Percentiles rank a stretch among this genome's conserved stretches.
Conservation (phyloP, 1,284 basidiomycete species). For the Trametes hirsuta region DNA sequence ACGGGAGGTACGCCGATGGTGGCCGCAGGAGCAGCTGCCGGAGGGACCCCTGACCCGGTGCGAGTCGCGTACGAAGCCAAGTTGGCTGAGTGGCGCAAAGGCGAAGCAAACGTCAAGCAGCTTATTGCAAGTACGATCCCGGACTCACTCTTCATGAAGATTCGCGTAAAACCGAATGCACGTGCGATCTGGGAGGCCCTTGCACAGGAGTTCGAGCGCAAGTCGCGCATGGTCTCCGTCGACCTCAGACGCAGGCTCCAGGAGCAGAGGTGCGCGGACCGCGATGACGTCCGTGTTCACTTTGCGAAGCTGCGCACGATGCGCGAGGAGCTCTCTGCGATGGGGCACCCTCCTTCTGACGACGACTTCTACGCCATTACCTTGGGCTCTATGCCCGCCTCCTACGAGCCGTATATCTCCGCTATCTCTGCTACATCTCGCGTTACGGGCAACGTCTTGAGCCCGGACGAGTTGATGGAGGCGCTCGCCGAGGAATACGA, state of each 20-base stretch:
- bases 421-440: constrained; percentile 2
- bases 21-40: background rate
- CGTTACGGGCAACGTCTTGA: constrained; percentile 5
- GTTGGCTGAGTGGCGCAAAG: constrained; percentile 10
- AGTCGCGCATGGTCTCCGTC: constrained; percentile 22
- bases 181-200: background rate
- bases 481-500: constrained; percentile 21
- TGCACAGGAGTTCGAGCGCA: constrained; percentile 13
- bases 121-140: constrained; percentile 16
- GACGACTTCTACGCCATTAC: constrained; percentile 23
- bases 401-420: constrained; percentile 17
- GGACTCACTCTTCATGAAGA: constrained; percentile 17
- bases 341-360: constrained; percentile 20
- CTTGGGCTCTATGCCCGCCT: constrained; percentile 21
- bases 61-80: background rate
- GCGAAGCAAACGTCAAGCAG: constrained; percentile 15
- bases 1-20: too few species aligned
- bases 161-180: background rate
- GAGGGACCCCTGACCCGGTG: background rate
- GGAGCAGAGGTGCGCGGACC: constrained; percentile 19
- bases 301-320: constrained; percentile 22
- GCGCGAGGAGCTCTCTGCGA: constrained; percentile 24
- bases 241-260: constrained; percentile 24
- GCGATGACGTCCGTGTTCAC: constrained; percentile 24
- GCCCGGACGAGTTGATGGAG: constrained; percentile 15